A percentile compares a stretch with the other conserved stretches of the same genome.
phyloP scores from a whole-genome alignment of 768 basidiomycete genomes.

The Termitomyces sp. region DNA sequence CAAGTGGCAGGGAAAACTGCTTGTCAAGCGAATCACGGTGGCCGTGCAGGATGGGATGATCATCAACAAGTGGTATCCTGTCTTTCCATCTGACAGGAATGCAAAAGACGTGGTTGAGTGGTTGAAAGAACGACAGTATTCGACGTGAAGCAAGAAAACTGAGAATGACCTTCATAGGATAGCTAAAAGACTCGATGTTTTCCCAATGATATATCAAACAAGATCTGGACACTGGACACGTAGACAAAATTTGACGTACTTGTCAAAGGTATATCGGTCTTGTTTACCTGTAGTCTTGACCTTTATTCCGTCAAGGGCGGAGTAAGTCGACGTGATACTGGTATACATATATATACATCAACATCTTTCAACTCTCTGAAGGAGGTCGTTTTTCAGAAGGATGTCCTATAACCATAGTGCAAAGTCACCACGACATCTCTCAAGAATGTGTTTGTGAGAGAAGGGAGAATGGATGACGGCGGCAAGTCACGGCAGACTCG shows the following conservation, averaged over 20 bases:
- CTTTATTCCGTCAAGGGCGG: neutral
- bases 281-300: too few species aligned
- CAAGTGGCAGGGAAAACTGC: constrained; percentile 13
- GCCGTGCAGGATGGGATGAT: constrained; percentile 15
- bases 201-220: neutral
- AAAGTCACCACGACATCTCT: neutral
- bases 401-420: neutral
- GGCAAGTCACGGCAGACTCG: neutral
- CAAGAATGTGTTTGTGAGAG: neutral
- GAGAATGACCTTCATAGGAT: neutral
- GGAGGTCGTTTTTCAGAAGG: too few species aligned
- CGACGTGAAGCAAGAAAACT: neutral
- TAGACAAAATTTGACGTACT: neutral
- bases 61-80: constrained; percentile 16
- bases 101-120: constrained; percentile 15
- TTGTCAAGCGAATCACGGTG: constrained; percentile 14
- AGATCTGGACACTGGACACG: neutral
- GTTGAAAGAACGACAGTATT: constrained; percentile 9
- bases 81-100: constrained; percentile 15
- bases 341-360: neutral
- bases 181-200: neutral
- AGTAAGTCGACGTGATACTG: neutral
- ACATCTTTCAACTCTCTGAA: neutral
- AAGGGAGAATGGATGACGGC: neutral
- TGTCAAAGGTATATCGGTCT: neutral